A percentile compares a stretch with the other conserved stretches of the same genome.
These are phyloP conservation scores for Malus fusca DNA, from an alignment of 306 rosid species.

Conservation along the genomic window DNA sequence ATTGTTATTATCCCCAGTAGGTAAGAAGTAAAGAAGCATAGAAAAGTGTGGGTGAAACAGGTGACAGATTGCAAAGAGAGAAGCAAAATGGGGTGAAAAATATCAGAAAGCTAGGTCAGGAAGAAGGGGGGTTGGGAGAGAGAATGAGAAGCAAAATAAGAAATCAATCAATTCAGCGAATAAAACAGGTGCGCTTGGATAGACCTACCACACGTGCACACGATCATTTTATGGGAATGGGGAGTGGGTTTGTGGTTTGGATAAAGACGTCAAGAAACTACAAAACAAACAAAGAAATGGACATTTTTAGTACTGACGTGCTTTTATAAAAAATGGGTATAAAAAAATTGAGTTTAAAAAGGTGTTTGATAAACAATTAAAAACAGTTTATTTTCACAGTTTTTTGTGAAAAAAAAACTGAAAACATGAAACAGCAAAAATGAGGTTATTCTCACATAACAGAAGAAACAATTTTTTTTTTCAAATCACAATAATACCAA, in stretches of 20 bases:
- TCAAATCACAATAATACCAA: too few relatives aligned
- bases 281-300: conserved; percentile 18
- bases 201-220: conserved; percentile 94
- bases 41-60: neutral
- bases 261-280: conserved; percentile 37
- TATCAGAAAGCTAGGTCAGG: neutral
- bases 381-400: too few relatives aligned
- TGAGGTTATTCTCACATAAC: too few relatives aligned
- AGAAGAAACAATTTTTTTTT: too few relatives aligned
- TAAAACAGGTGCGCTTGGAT: conserved; percentile 81
- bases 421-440: too few relatives aligned
- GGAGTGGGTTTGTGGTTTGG: neutral
- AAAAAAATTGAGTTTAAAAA: too few relatives aligned
- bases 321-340: too few relatives aligned
- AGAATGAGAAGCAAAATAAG: conserved; percentile 23
- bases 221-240: conserved; percentile 42
- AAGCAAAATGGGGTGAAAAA: neutral
- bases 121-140: neutral
- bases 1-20: neutral
- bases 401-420: too few relatives aligned
- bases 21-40: neutral
- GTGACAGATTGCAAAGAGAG: neutral
- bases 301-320: neutral
- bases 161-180: conserved; percentile 46
- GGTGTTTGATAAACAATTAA: too few relatives aligned